phyloP scores from a whole-genome alignment of 495 filamentous ascomycete genomes.

The Xylaria longipes region DNA sequence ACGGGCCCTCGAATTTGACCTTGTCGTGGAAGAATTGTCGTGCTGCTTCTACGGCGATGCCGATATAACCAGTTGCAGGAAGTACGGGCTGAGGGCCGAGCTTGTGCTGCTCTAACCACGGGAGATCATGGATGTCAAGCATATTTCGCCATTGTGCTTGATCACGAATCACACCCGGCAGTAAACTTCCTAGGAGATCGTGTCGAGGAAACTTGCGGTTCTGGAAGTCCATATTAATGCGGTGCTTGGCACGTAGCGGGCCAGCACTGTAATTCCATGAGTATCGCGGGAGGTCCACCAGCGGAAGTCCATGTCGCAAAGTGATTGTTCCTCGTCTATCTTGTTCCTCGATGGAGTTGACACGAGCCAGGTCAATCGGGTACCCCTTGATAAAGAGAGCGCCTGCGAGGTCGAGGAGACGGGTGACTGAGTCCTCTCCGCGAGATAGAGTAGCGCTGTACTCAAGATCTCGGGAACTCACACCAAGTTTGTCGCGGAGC shows the following conservation, averaged over 20 bases:
- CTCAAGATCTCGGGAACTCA: conserved; percentile 40
- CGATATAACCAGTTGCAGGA: conserved; percentile 59
- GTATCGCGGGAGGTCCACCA: conserved; percentile 26
- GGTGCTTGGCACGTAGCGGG: conserved; percentile 41
- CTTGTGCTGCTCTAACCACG: conserved; percentile 59
- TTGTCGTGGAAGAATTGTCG: conserved; percentile 15
- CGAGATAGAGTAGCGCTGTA: conserved; percentile 39
- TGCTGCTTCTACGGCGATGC: conserved; percentile 57
- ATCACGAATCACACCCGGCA: conserved; percentile 46
- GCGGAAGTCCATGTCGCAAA: conserved; percentile 4
- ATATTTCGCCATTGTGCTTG: conserved; percentile 58
- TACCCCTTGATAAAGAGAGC: conserved; percentile 14
- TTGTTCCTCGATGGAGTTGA: conserved; percentile 26
- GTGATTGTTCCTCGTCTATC: background rate
- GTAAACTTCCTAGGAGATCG: conserved; percentile 59
- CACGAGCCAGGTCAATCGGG: background rate
- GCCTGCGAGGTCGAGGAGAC: conserved; percentile 22
- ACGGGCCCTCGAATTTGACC: conserved; percentile 7
- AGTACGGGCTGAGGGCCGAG: conserved; percentile 44
- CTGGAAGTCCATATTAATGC: conserved; percentile 54
- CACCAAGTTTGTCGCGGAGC: conserved; percentile 46
- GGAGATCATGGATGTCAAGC: conserved; percentile 50
- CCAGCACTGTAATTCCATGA: conserved; percentile 23
- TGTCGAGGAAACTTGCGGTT: conserved; percentile 45
- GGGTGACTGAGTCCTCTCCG: conserved; percentile 14